phyloP scores from a whole-genome alignment of 192 early-diverging fungal species.

The Lunasporangiospora selenospora region DNA sequence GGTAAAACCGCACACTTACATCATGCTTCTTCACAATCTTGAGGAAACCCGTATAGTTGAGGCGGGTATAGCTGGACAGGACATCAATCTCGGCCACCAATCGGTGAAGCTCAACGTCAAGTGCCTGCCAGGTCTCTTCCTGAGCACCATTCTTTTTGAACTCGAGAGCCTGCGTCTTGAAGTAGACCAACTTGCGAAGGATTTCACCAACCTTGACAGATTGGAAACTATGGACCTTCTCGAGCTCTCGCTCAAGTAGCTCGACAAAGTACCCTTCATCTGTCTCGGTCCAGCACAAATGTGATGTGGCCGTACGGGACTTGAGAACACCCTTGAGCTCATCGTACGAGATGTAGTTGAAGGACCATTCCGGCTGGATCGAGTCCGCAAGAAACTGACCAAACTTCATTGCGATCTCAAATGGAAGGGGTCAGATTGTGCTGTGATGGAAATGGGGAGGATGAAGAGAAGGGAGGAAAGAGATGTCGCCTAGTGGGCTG shows the following conservation, averaged over 20 bases:
- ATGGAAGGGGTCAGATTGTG: slow-evolving; percentile 1
- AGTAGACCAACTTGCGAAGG: neutral
- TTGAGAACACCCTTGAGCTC: slow-evolving; percentile 32
- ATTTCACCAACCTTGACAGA: neutral
- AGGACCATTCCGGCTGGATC: slow-evolving; percentile 37
- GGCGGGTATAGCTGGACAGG: slow-evolving; percentile 67
- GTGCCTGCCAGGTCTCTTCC: slow-evolving; percentile 68
- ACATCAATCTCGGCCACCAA: slow-evolving; percentile 75
- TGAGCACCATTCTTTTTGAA: slow-evolving; percentile 72
- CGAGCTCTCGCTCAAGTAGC: slow-evolving; percentile 80
- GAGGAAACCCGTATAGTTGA: slow-evolving; percentile 79
- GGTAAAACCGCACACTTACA: slow-evolving; percentile 9
- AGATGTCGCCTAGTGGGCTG: too few species aligned
- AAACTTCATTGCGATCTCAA: slow-evolving; percentile 28
- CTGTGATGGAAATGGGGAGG: slow-evolving; percentile 1
- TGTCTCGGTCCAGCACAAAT: slow-evolving; percentile 21
- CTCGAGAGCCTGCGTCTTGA: slow-evolving; percentile 55
- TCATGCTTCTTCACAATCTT: slow-evolving; percentile 98
- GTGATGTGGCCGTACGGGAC: slow-evolving; percentile 9
- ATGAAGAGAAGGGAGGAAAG: neutral
- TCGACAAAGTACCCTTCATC: slow-evolving; percentile 62
- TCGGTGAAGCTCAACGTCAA: slow-evolving; percentile 68
- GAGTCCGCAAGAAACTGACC: slow-evolving; percentile 18
- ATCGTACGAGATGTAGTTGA: slow-evolving; percentile 39
- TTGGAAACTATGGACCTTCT: slow-evolving; percentile 61